Conservation (phyloP, 2,329 filamentous ascomycete genomes). For the Cercospora sojina region DNA sequence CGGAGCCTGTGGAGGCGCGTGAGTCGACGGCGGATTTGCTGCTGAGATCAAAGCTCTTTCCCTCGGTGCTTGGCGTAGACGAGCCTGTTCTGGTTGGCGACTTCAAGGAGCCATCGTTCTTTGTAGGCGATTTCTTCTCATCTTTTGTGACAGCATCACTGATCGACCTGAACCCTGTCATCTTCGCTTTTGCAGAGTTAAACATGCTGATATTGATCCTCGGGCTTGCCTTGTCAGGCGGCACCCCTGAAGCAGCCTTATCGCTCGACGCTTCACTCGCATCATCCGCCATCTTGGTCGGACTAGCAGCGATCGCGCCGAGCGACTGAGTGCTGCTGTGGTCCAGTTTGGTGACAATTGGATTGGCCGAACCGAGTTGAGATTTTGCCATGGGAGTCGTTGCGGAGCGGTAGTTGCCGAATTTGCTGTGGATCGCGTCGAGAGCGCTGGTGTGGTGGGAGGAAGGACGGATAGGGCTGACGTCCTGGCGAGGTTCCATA, state of each 20-base stretch:
- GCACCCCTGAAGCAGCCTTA: constrained; percentile 16
- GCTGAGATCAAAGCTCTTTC: constrained; percentile 37
- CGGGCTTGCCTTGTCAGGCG: constrained; percentile 26
- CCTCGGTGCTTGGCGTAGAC: constrained; percentile 62
- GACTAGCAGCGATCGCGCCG: constrained; percentile 25
- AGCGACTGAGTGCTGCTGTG: constrained; percentile 44
- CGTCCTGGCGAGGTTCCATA: constrained; percentile 10
- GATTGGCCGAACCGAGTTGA: constrained; percentile 48
- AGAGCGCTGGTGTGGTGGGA: constrained; percentile 25
- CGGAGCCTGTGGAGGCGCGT: constrained; percentile 46
- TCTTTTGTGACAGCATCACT: constrained; percentile 67
- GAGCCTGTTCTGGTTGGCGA: constrained; percentile 78
- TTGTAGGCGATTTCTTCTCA: constrained; percentile 45
- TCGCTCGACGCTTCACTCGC: constrained; percentile 51
- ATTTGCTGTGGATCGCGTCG: constrained; percentile 29
- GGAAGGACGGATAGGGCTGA: constrained; percentile 22
- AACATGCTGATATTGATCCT: constrained; percentile 39
- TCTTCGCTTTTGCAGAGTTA: constrained; percentile 43
- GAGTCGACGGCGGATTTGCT: constrained; percentile 40
- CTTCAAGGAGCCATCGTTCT: constrained; percentile 45
- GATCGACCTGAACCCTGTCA: constrained; percentile 74
- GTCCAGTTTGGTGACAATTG: constrained; percentile 58
- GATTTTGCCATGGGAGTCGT: constrained; percentile 28
- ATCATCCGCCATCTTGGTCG: constrained; percentile 24
- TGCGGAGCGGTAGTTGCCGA: constrained; percentile 31